A percentile compares a stretch with the other conserved stretches of the same genome.
Conservation (phyloP, 2,329 filamentous ascomycete genomes). For the Talaromyces sp. region DNA sequence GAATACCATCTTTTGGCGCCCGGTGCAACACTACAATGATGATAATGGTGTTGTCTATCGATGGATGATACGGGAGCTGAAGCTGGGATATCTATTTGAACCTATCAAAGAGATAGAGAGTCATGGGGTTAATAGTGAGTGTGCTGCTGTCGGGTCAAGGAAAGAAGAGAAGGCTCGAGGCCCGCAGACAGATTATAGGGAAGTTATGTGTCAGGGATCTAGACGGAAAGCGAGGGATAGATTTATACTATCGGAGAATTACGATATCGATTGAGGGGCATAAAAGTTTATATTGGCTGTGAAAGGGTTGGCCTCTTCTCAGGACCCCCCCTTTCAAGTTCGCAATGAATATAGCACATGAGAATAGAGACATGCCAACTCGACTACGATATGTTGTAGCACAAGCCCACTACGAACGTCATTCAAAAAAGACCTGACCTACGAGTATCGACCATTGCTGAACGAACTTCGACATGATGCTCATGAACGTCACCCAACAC, state of each 20-base stretch:
- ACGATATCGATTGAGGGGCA: constrained; percentile 14
- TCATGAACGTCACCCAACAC: neutral
- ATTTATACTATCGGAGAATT: neutral
- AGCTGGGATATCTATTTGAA: constrained; percentile 6
- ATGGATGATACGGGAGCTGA: constrained; percentile 15
- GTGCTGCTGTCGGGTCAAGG: neutral
- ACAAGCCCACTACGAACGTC: neutral
- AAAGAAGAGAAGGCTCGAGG: neutral
- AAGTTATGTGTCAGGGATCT: neutral
- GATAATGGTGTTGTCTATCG: constrained; percentile 15
- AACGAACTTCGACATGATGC: constrained; percentile 2
- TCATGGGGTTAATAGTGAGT: neutral
- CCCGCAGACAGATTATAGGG: neutral
- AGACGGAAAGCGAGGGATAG: neutral
- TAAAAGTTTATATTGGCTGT: neutral
- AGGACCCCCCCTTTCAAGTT: neutral
- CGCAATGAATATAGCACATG: neutral
- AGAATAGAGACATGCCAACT: neutral
- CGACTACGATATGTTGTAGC: neutral
- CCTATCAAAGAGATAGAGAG: neutral
- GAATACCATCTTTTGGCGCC: constrained; percentile 16
- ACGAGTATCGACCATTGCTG: neutral
- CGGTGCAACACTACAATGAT: constrained; percentile 5
- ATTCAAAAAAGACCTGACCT: neutral
- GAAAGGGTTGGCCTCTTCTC: neutral